A percentile compares a stretch with the other conserved stretches of the same genome.
Conservation (phyloP, 2,329 filamentous ascomycete genomes). For the Elsinoe arachidis region DNA sequence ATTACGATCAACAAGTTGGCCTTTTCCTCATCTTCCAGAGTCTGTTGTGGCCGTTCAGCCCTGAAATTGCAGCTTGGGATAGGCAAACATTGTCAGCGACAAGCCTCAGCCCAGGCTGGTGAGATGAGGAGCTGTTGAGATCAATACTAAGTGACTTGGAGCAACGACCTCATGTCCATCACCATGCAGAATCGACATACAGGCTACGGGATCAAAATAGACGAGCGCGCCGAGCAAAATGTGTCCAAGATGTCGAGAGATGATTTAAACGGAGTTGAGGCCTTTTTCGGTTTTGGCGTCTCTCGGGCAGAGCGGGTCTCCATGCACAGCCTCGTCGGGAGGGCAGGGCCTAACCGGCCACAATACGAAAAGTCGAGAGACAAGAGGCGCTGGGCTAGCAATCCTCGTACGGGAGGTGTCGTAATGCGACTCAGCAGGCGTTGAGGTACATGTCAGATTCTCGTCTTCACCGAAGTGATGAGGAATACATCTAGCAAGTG, state of each 20-base stretch:
- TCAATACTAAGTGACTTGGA: neutral
- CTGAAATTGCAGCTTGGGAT: neutral
- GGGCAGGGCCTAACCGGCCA: neutral
- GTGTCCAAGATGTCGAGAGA: neutral
- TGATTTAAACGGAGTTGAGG: neutral
- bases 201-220: neutral
- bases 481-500: neutral
- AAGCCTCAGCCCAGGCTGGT: neutral
- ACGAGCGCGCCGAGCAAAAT: neutral
- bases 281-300: neutral
- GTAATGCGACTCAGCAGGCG: neutral
- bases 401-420: neutral
- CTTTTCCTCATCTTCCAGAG: neutral
- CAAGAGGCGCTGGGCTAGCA: neutral
- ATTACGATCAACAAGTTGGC: neutral
- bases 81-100: neutral
- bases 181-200: neutral
- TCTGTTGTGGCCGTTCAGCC: neutral
- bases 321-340: conserved; percentile 6
- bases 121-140: neutral
- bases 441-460: conserved; percentile 11
- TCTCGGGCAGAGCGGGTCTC: conserved; percentile 1
- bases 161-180: neutral
- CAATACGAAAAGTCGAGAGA: neutral
- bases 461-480: neutral